Conservation (phyloP, 192 early-diverging fungal genomes). For the Coemansia sp. region DNA sequence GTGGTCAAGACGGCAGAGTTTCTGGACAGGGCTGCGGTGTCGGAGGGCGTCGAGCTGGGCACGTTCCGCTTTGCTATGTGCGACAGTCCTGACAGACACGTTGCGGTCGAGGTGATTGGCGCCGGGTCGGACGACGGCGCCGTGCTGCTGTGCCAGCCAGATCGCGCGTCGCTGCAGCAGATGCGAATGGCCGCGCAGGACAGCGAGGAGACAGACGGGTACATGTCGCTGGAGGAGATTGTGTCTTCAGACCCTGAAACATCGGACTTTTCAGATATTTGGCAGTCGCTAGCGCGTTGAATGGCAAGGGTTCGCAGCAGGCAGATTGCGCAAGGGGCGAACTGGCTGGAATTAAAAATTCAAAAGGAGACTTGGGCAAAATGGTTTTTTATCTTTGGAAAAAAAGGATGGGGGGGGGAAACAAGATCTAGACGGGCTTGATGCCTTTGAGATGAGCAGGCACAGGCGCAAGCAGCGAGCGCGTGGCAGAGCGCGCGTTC, state of each 20-base stretch:
- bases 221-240: slow-evolving; percentile 41
- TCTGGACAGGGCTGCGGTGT: slow-evolving; percentile 5
- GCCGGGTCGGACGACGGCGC: slow-evolving; percentile 31
- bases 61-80: not conserved
- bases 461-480: slow-evolving; percentile 34
- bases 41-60: slow-evolving; percentile 9
- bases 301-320: not conserved
- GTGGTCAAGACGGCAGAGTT: slow-evolving; percentile 13
- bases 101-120: slow-evolving; percentile 28
- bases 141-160: slow-evolving; percentile 31
- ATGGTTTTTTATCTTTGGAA: not conserved
- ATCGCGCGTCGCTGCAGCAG: not conserved
- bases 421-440: slow-evolving; percentile 34
- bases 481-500: slow-evolving; percentile 41
- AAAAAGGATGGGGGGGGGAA: not conserved
- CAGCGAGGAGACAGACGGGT: slow-evolving; percentile 10
- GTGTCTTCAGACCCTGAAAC: slow-evolving; percentile 37
- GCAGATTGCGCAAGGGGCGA: not conserved
- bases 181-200: not conserved
- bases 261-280: slow-evolving; percentile 20
- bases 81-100: not conserved
- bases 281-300: slow-evolving; percentile 5
- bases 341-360: no score
- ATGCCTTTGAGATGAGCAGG: slow-evolving; percentile 44
- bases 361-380: not conserved